Conservation (phyloP, 495 filamentous ascomycete species). For the Chaetomium tenue region DNA sequence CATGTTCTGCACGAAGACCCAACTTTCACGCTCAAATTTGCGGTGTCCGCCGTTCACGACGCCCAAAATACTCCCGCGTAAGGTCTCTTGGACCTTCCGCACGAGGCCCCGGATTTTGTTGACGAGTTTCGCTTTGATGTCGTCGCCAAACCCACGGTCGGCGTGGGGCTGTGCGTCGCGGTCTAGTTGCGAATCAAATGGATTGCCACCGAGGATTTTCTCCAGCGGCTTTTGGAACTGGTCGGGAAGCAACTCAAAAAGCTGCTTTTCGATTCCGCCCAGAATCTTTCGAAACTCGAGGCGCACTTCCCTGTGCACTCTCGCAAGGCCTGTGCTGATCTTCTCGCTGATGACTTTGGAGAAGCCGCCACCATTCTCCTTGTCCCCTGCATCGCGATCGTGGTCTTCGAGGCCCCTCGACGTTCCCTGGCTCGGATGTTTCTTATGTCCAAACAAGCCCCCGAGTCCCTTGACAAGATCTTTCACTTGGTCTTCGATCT, state of each 20-base stretch:
- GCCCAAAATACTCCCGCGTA: slow-evolving; percentile 37
- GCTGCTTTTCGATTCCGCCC: slow-evolving; percentile 37
- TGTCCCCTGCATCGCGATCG: slow-evolving; percentile 22
- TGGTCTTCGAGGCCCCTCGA: slow-evolving; percentile 27
- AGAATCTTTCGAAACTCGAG: slow-evolving; percentile 40
- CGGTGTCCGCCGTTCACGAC: slow-evolving; percentile 40
- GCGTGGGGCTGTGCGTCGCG: slow-evolving; percentile 23
- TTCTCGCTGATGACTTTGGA: slow-evolving; percentile 41
- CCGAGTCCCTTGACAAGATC: slow-evolving; percentile 39
- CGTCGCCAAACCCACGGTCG: slow-evolving; percentile 34
- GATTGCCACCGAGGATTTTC: slow-evolving; percentile 40
- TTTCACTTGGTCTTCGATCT: slow-evolving; percentile 41
- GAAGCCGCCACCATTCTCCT: slow-evolving; percentile 30
- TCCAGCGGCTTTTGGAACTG: slow-evolving; percentile 36
- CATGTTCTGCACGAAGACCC: slow-evolving; percentile 40
- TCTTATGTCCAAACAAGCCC: slow-evolving; percentile 35
- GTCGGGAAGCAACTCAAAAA: slow-evolving; percentile 40
- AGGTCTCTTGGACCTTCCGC: slow-evolving; percentile 36
- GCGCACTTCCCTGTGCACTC: slow-evolving; percentile 37
- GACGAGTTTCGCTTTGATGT: slow-evolving; percentile 38
- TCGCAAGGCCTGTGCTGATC: slow-evolving; percentile 36
- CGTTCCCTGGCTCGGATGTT: slow-evolving; percentile 21
- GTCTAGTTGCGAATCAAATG: slow-evolving; percentile 38
- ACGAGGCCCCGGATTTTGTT: slow-evolving; percentile 37
- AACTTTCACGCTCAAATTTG: slow-evolving; percentile 40